Evolutionary conservation across 768 basidiomycete species (phyloP).

Genomic region (Mycena floridula): DNA sequence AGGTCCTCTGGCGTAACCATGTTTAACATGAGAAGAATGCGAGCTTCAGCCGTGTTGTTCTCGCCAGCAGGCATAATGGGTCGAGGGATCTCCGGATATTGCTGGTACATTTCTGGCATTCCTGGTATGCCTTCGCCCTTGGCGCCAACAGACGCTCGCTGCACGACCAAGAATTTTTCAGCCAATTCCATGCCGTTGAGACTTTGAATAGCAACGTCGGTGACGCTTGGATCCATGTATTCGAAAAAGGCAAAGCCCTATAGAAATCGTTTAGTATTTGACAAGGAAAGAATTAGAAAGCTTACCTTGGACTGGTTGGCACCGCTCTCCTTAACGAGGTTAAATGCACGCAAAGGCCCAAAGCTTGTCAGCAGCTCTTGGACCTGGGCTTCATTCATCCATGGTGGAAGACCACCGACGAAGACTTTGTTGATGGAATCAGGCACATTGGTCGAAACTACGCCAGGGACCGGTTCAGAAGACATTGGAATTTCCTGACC

Average conservation of each 20-base stretch:
- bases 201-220: constrained; percentile 93
- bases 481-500: constrained; percentile 63
- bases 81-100: constrained; percentile 77
- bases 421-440: constrained; percentile 99
- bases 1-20: constrained; percentile 97
- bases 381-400: constrained; percentile 97
- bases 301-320: constrained; percentile 83
- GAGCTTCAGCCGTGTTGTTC: constrained; percentile 49
- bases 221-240: constrained; percentile 84
- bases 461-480: constrained; percentile 83
- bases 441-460: constrained; percentile 94
- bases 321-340: constrained; percentile 91
- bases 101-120: constrained; percentile 70
- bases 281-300: background rate
- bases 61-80: constrained; percentile 87
- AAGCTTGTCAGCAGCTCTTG: constrained; percentile 97
- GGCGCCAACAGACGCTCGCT: constrained; percentile 92
- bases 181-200: constrained; percentile 98
- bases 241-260: constrained; percentile 99
- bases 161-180: constrained; percentile 92
- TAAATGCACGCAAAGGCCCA: constrained; percentile 96
- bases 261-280: constrained; percentile 6
- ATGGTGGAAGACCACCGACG: constrained; percentile 91
- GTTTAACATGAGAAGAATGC: constrained; percentile 95
- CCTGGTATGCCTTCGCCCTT: constrained; percentile 66